Evolutionary conservation across 768 basidiomycete genomes (phyloP), one percentile per base, ranked within the genome.

Genomic region (Scleroderma bovista): DNA sequence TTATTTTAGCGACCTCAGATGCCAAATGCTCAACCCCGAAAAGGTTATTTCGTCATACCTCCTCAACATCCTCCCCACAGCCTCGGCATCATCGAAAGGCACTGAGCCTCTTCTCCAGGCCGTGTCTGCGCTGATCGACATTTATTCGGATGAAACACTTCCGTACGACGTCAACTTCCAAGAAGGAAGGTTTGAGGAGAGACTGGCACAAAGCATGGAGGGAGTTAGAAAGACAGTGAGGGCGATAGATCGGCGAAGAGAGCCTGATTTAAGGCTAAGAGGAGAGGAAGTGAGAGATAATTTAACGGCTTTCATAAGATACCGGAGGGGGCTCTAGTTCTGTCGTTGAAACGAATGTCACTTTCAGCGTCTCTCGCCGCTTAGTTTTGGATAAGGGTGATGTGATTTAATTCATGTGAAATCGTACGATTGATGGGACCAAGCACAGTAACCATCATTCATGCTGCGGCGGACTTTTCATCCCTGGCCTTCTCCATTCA

Each of bases 61-160:
- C 12, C 60, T 92, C n/a, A 79, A 80, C 16, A 66, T 85, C 17
- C 70, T 88, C 13, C 79, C 83, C 4, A 57, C 66, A 5, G 53
- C 55, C 11, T 58, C 63, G 0, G 62, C 73, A 1, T 72, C 78
- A 6, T 61, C 72, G 19, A 68, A 71, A 47, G 76, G 74, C 47
- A 77, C 80, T 0, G 90, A 93, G 62, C 77, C 86, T 0, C 72
- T 87, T 46, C 75, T 96, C 22, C 89, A 93, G 59, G 80, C 81
- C 1, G 73, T 79, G 9, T 91, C 93, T 13, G 88, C 88, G 22
- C 72, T 96, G 40, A 88, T 96, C 51, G 93, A 96, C 63, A 90
- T 95, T 46, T 97, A 88, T 65, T 90, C 93, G 3, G 93, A 97
- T 68, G 93, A 97, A 67, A 75, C 68, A 8, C 65, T 80, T 47